Evolutionary conservation across 257 asterid genomes (phyloP), one percentile per base, ranked within the genome.

Genomic region (Petunia secreta): DNA sequence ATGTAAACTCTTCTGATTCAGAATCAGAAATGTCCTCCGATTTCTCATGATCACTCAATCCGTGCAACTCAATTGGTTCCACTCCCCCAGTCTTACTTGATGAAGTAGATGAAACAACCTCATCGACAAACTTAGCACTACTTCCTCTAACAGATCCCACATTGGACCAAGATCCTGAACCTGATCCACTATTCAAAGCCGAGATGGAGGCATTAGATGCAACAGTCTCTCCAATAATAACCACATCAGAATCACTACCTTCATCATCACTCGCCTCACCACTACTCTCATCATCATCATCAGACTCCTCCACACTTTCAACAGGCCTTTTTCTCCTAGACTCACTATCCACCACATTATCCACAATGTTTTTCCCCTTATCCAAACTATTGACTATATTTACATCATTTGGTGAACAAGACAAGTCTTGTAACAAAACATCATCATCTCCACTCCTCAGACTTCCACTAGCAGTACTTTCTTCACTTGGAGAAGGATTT

Each of bases 31-130:
- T 13, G 57, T 52, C 57, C 57, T 41, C 54, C 14, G 15, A 67
- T 43, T 77, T 55, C 11, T 76, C 67, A 14, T 59, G 60, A 75
- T 75, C 41, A 36, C 14, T 36, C 50, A 38, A 13, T 59, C 1
- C 4, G 6, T 50, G 40, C 40, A 60, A 0, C 25, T 53, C 59
- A 55, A 15, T 13, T 3, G 11, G 8, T n/a, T 39, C 71, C 54
- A 44, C 75, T 36, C 39, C 43, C 13, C 3, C 4, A 2, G 50
- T 50, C 38, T 52, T 64, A 9, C 74, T 5, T 2, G 62, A 63
- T 50, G 82, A 63, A 64, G 82, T 79, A 8, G 82, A 79, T 53
- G 82, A 79, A 79, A 69, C 82, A 79, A 64, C 82, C 64, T 79
- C 82, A 64, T 63, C 76, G 37, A n/a, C 48, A 13, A 50, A 6